phyloP scores from a whole-genome alignment of 1,139 yeast species.

The Candida neerlandica region DNA sequence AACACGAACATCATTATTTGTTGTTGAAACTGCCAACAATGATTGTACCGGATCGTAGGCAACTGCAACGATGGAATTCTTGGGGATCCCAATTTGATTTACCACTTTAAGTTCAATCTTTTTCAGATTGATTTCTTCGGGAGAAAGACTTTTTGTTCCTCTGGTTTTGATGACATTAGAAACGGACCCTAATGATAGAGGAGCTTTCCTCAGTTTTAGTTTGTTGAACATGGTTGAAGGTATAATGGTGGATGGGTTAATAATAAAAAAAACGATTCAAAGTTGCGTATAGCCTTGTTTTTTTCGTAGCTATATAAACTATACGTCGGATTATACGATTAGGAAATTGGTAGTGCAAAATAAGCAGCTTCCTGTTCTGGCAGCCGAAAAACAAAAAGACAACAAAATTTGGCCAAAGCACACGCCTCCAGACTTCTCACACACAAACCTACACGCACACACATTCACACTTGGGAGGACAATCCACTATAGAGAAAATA shows the following conservation, averaged over 20 bases:
- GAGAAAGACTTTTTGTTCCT: conserved; percentile 42
- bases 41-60: conserved; percentile 92
- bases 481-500: background rate
- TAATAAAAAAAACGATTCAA: background rate
- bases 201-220: conserved; percentile 47
- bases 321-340: background rate
- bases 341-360: background rate
- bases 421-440: too few species aligned
- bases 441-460: too few species aligned
- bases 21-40: conserved; percentile 78
- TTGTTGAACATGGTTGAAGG: conserved; percentile 44
- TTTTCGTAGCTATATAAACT: background rate
- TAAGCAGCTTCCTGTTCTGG: background rate
- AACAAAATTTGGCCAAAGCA: background rate
- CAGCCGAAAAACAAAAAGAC: background rate
- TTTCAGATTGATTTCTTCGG: conserved; percentile 42
- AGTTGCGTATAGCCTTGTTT: background rate
- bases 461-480: too few species aligned
- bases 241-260: background rate
- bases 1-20: conserved; percentile 67
- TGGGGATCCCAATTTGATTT: conserved; percentile 42
- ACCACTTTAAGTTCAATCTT: conserved; percentile 35
- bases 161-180: conserved; percentile 56
- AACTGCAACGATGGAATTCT: conserved; percentile 53
- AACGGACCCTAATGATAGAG: conserved; percentile 51